These are phyloP conservation scores for Populus hybrid DNA, from an alignment of 441 rosid species.

Conservation along the genomic window DNA sequence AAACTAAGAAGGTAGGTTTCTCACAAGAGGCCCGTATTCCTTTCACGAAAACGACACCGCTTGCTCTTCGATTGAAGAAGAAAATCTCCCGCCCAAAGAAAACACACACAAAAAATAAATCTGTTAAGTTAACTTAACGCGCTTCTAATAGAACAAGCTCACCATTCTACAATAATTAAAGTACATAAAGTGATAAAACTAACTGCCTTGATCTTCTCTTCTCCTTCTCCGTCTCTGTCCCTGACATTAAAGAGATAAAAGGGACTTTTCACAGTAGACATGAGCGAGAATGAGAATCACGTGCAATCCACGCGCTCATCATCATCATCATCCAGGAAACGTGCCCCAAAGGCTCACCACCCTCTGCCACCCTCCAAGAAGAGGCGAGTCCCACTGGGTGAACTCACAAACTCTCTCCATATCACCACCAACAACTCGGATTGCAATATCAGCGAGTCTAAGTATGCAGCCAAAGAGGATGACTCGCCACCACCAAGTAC, in stretches of 20 bases:
- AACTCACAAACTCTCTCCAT: constrained; percentile 23
- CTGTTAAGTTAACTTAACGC: not conserved
- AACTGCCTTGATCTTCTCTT: not conserved
- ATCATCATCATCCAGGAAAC: constrained; percentile 25
- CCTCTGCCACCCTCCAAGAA: constrained; percentile 17
- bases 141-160: not conserved
- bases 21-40: not conserved
- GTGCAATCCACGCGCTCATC: constrained; percentile 13
- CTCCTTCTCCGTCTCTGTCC: not conserved
- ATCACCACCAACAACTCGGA: not conserved
- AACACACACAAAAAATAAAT: not conserved
- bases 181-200: no score
- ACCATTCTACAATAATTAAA: not conserved
- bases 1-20: not conserved
- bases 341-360: constrained; percentile 1
- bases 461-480: not conserved
- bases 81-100: not conserved
- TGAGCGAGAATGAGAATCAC: constrained; percentile 17
- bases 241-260: not conserved
- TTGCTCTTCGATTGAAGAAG: not conserved
- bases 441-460: not conserved
- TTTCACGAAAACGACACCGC: not conserved
- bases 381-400: constrained; percentile 39
- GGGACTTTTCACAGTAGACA: not conserved
- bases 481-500: not conserved